phyloP scores from a whole-genome alignment of 495 filamentous ascomycete genomes.

The Pyrenopolyporus hunteri region DNA sequence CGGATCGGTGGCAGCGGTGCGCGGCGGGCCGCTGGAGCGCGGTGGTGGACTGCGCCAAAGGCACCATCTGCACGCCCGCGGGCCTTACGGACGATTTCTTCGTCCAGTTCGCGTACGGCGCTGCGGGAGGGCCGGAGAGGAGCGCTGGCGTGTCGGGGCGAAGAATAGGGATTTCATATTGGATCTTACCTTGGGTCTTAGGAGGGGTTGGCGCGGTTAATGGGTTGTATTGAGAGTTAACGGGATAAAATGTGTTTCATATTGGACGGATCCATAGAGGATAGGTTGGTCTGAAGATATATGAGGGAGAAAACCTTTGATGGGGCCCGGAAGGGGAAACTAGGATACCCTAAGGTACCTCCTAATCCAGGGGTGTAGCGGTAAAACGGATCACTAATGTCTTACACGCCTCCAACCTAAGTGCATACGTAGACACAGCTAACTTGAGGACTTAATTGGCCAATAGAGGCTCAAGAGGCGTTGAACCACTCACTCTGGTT shows the following conservation, averaged over 20 bases:
- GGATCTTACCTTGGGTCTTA: neutral
- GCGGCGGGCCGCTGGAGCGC: conserved; percentile 44
- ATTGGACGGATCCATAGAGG: neutral
- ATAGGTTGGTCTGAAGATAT: too few species aligned
- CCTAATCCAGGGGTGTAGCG: too few species aligned
- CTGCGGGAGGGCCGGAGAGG: conserved; percentile 12
- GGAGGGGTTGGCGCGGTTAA: neutral
- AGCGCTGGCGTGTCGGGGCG: neutral
- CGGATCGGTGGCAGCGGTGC: conserved; percentile 47
- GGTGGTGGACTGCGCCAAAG: conserved; percentile 40
- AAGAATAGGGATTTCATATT: neutral
- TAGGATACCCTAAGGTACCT: too few species aligned
- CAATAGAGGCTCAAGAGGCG: too few species aligned
- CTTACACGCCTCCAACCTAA: too few species aligned
- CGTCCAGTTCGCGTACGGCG: conserved; percentile 29
- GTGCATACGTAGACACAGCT: too few species aligned
- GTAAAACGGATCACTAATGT: too few species aligned
- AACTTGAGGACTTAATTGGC: too few species aligned
- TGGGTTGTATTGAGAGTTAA: neutral
- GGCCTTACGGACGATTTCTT: conserved; percentile 43
- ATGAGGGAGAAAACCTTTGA: too few species aligned
- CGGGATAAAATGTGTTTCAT: neutral
- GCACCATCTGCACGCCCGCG: conserved; percentile 42
- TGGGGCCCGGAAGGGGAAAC: too few species aligned
- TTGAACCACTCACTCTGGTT: too few species aligned